Evolutionary conservation across 2,329 filamentous ascomycete species (phyloP), one percentile per base, ranked within the genome.

Genomic region (Aureobasidium sp.): DNA sequence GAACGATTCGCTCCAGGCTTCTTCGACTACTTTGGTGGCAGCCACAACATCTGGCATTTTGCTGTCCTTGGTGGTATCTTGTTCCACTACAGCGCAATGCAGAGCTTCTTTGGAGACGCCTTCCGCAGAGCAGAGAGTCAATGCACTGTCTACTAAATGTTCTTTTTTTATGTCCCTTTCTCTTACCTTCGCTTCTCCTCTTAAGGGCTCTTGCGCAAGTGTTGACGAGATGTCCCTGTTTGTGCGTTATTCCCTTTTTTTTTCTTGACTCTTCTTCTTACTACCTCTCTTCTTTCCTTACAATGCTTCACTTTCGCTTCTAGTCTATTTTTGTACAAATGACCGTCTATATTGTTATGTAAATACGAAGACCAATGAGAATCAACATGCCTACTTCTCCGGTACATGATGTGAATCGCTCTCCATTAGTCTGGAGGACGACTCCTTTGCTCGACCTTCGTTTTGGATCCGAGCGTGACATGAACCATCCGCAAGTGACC

Each of bases 31-130:
- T 82, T 95, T 44, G 94, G 94, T 42, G 92, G 91, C 49, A 95
- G 90, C 73, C 94, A 99, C 77, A 99, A 99, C 74, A 85, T 99
- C 63, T 99, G 94, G 94, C 94, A 99, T 75, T 76, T 96, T 37
- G 94, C 94, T 8, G 94, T 99, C 12, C 79, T 99, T 31, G 91
- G 92, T 17, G 94, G 94, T 12, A 99, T 99, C 62, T 75, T 97
- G n/a, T 97, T 96, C 73, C 94, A 99, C 75, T 99, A 97, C 76
- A 82, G 83, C 24, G 94, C 94, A 19, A 97, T 99, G 93, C 90
- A 97, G 74, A 84, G 91, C 61, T 94, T 99, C 75, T 99, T 99
- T 71, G 82, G 88, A 6, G 74, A 76, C 58, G 79, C 79, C 1
- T 76, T 80, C 66, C 59, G 67, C 22, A 63, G 73, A 29, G 72